Conservation (phyloP, 2,329 filamentous ascomycete genomes). For the Talaromyces verruculosus region DNA sequence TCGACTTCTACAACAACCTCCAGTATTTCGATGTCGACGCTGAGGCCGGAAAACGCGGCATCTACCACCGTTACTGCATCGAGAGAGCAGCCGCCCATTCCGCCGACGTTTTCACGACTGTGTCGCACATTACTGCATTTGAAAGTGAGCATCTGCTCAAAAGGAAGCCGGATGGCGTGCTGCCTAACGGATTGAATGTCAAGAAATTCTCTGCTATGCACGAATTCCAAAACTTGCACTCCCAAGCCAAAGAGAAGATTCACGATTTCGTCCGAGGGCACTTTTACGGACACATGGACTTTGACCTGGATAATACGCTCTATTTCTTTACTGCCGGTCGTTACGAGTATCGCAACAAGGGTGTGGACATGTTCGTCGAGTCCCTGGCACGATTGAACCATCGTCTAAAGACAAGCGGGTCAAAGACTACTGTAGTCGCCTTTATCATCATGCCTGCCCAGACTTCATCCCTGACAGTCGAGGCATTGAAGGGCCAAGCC, state of each 20-base stretch:
- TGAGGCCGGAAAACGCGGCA: slow-evolving; percentile 95
- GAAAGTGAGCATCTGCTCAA: slow-evolving; percentile 97
- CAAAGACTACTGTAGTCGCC: slow-evolving; percentile 90
- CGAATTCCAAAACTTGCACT: slow-evolving; percentile 97
- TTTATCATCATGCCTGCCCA: slow-evolving; percentile 99
- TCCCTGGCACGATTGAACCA: slow-evolving; percentile 93
- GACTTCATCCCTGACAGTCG: slow-evolving; percentile 90
- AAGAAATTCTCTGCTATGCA: slow-evolving; percentile 98
- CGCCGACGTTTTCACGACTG: slow-evolving; percentile 95
- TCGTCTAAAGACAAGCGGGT: slow-evolving; percentile 77
- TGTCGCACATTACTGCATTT: slow-evolving; percentile 97
- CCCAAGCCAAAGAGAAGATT: slow-evolving; percentile 95
- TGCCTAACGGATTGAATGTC: slow-evolving; percentile 96
- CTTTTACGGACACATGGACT: slow-evolving; percentile 98
- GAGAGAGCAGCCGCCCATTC: slow-evolving; percentile 90
- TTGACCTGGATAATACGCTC: slow-evolving; percentile 91
- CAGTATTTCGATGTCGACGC: slow-evolving; percentile 95
- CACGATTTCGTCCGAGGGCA: slow-evolving; percentile 97
- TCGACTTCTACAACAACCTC: slow-evolving; percentile 99
- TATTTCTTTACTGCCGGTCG: slow-evolving; percentile 97
- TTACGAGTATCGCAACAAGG: slow-evolving; percentile 98
- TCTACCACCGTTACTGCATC: slow-evolving; percentile 98
- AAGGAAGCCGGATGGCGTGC: slow-evolving; percentile 92
- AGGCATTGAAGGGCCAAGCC: slow-evolving; percentile 92
- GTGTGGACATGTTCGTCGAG: slow-evolving; percentile 99